Base-by-base conservation (phyloP, 768 basidiomycete genomes). In the Tricholoma matsutake region DNA sequence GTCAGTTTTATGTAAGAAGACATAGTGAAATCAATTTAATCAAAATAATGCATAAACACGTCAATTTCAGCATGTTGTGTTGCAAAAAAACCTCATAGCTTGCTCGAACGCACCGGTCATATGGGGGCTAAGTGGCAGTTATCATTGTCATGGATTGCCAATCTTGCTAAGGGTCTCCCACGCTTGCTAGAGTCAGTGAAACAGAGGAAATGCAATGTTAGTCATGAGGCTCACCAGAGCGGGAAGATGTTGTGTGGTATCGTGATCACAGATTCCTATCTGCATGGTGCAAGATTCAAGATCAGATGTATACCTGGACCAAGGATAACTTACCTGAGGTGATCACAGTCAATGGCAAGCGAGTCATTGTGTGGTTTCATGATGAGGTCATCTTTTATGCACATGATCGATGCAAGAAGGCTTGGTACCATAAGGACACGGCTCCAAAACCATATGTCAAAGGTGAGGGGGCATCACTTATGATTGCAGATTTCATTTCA, bases 201-300 rank as follows among this genome's bases (percentile, higher is more conserved):
- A 39, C 4, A 39, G 37, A 41, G 39, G 43, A 45, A 45, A 45
- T 45, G n/a, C 43, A 16, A 45, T 16, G 14, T 45, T 45, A 16
- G 43, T 45, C 43, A 45, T 16, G 14, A 45, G 43, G 43, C 43
- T 16, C 43, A 8, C 43, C 43, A 45, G 72, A 78, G 56, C 59
- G 71, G 0, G 60, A 63, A 0, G 75, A 78, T 66, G 74, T 80
- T 1, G 71, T 75, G 0, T 45, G 58, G 6, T 76, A 79, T 47
- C 64, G 65, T 0, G 61, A 75, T 10, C 45, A 67, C 0, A 28
- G 22, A 0, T 76, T 73, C 63, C 34, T 73, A 14, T 67, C 64
- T 4, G 43, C 39, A 28, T 69, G 63, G 65, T 58, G 59, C 1
- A 37, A 37, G 5, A 47, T 61, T 37, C 54, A 64, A 3, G 53